Evolutionary conservation across 306 rosid species (phyloP).

Genomic region (Canavalia ensiformis): DNA sequence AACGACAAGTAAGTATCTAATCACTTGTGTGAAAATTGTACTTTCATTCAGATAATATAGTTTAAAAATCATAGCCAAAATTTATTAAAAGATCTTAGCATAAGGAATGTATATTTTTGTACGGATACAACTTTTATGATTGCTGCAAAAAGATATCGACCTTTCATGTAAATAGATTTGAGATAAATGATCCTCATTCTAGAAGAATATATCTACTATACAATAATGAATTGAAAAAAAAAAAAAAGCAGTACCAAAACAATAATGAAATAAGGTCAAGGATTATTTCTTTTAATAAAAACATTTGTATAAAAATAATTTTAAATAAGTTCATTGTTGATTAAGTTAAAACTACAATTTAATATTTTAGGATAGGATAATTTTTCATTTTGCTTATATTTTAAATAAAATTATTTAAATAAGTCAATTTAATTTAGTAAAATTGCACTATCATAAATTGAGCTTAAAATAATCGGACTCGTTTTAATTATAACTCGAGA

Average conservation of each 20-base stretch:
- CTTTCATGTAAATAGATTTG: background rate
- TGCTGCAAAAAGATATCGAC: background rate
- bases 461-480: too few relatives aligned
- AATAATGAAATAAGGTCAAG: background rate
- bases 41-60: conserved; percentile 21
- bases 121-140: background rate
- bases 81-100: background rate
- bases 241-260: background rate
- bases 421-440: too few relatives aligned
- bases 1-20: background rate
- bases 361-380: too few relatives aligned
- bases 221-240: background rate
- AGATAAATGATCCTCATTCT: background rate
- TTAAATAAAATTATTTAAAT: too few relatives aligned
- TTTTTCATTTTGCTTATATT: too few relatives aligned
- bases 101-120: background rate
- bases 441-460: too few relatives aligned
- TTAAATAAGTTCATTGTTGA: background rate
- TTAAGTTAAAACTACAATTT: background rate
- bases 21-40: background rate
- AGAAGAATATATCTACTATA: background rate
- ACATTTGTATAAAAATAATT: background rate
- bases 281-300: background rate
- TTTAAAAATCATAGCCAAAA: background rate
- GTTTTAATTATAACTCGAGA: too few relatives aligned